phyloP scores from a whole-genome alignment of 495 filamentous ascomycete genomes.

The Cercophora sp. region DNA sequence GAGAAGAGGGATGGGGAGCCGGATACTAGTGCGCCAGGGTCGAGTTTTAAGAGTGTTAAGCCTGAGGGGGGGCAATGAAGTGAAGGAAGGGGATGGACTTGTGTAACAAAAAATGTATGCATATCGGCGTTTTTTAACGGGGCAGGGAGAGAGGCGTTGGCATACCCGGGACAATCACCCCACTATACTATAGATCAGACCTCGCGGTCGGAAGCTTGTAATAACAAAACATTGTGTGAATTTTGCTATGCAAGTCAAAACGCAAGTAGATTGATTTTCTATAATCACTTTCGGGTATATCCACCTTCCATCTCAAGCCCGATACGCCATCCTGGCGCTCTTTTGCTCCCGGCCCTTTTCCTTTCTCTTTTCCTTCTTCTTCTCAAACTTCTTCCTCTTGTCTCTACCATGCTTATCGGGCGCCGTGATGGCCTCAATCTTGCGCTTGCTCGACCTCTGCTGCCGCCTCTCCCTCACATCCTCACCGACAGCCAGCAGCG shows the following conservation, averaged over 20 bases:
- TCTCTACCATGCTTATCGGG: slow-evolving; percentile 72
- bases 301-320: background rate
- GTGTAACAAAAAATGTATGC: no score
- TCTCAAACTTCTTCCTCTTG: slow-evolving; percentile 82
- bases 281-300: slow-evolving; percentile 5
- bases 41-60: slow-evolving; percentile 26
- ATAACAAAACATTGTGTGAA: no score
- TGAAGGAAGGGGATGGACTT: slow-evolving; percentile 1
- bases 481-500: slow-evolving; percentile 64
- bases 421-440: slow-evolving; percentile 75
- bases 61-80: background rate
- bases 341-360: slow-evolving; percentile 67
- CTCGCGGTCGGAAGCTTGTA: no score
- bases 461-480: slow-evolving; percentile 65
- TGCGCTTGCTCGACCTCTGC: slow-evolving; percentile 72
- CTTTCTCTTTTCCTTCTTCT: slow-evolving; percentile 78
- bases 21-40: slow-evolving; percentile 21
- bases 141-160: no score
- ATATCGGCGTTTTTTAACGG: no score
- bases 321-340: slow-evolving; percentile 49
- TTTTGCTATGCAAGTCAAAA: no score
- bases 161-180: slow-evolving; percentile 1
- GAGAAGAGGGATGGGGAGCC: slow-evolving; percentile 11
- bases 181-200: background rate
- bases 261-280: background rate